Evolutionary conservation across 2,329 filamentous ascomycete species (phyloP).

Genomic region (Trichoderma gracile): DNA sequence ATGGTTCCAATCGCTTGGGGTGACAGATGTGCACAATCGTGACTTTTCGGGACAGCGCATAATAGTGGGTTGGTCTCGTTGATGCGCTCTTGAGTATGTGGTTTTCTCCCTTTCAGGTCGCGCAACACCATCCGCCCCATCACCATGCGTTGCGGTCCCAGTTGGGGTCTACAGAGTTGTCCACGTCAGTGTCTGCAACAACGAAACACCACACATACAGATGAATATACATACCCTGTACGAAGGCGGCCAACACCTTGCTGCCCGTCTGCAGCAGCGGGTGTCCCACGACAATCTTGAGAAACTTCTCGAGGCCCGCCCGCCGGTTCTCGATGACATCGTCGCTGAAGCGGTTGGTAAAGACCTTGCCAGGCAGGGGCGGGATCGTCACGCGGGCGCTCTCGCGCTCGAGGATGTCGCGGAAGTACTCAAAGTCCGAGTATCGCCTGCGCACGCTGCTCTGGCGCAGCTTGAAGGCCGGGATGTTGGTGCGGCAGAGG

Average conservation of each 20-base stretch:
- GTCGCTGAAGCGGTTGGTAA: conserved; percentile 96
- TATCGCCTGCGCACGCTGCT: conserved; percentile 89
- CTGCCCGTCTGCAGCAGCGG: conserved; percentile 95
- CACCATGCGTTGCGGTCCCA: conserved; percentile 93
- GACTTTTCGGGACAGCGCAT: background rate
- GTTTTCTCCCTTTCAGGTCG: too few species aligned
- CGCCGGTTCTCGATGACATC: conserved; percentile 95
- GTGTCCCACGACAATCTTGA: conserved; percentile 97
- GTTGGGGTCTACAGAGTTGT: conserved; percentile 62
- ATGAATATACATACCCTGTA: conserved; percentile 86
- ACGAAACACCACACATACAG: too few species aligned
- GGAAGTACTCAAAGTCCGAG: conserved; percentile 98
- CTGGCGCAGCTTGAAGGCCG: conserved; percentile 93
- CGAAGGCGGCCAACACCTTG: conserved; percentile 93
- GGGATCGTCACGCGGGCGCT: conserved; percentile 93
- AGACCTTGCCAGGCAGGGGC: conserved; percentile 93
- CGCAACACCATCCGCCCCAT: conserved; percentile 32
- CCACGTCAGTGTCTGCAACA: background rate
- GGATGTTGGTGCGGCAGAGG: conserved; percentile 96
- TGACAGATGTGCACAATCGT: background rate
- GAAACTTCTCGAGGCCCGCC: conserved; percentile 88
- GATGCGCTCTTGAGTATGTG: too few species aligned
- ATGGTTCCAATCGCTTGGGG: background rate
- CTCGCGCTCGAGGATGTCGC: conserved; percentile 96
- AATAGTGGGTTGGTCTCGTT: background rate